Conservation (phyloP, 495 filamentous ascomycete genomes). For the Bombardia bombarda region DNA sequence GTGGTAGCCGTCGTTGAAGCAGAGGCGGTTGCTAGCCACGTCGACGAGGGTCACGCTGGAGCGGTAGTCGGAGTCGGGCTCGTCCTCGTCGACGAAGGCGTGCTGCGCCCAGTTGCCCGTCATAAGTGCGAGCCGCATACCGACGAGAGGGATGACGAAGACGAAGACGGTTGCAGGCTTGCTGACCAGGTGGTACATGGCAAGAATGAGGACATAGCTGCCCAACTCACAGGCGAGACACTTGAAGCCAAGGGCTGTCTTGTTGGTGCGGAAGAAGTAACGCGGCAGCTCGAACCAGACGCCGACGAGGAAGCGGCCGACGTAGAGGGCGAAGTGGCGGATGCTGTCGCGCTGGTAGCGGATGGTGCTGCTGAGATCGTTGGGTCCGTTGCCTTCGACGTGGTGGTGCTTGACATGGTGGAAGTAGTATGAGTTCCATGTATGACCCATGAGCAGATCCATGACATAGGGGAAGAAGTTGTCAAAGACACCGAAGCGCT, state of each 20-base stretch:
- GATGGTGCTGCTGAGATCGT: slow-evolving; percentile 67
- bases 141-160: slow-evolving; percentile 50
- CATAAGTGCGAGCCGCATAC: slow-evolving; percentile 62
- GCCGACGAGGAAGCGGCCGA: slow-evolving; percentile 62
- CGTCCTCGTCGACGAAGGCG: slow-evolving; percentile 60
- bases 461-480: slow-evolving; percentile 60
- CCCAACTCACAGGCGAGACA: slow-evolving; percentile 48
- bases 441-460: slow-evolving; percentile 72
- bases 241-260: slow-evolving; percentile 41
- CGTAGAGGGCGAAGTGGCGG: slow-evolving; percentile 56
- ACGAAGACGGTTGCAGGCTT: slow-evolving; percentile 46
- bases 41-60: slow-evolving; percentile 67
- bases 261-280: slow-evolving; percentile 58
- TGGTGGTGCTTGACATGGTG: slow-evolving; percentile 84
- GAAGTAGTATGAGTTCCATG: slow-evolving; percentile 77
- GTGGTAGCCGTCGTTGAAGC: slow-evolving; percentile 75
- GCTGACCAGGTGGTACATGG: slow-evolving; percentile 37
- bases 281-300: slow-evolving; percentile 67
- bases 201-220: slow-evolving; percentile 41
- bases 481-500: slow-evolving; percentile 46
- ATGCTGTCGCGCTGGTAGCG: slow-evolving; percentile 65
- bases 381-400: slow-evolving; percentile 71
- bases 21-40: slow-evolving; percentile 65
- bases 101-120: slow-evolving; percentile 77
- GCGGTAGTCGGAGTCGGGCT: slow-evolving; percentile 63